Evolutionary conservation across 2,329 filamentous ascomycete species (phyloP).

Genomic region (Pezicula neosporulosa): DNA sequence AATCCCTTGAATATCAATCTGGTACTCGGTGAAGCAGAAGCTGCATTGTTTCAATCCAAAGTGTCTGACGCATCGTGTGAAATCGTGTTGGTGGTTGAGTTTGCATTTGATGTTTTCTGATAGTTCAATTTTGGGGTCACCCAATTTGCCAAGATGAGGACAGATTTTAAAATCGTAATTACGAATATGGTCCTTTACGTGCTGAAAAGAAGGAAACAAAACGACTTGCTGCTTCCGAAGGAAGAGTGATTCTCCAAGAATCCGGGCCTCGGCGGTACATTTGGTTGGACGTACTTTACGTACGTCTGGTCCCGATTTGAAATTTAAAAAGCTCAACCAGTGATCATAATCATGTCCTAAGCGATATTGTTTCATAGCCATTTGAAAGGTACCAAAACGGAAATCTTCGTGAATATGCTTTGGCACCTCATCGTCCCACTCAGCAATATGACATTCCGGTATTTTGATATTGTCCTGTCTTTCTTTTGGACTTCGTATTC

Average conservation of each 20-base stretch:
- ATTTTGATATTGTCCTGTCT: not conserved
- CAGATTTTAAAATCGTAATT: constrained; percentile 1
- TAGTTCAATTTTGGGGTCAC: not conserved
- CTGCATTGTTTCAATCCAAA: constrained; percentile 5
- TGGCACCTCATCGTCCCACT: constrained; percentile 3
- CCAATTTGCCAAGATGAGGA: constrained; percentile 4
- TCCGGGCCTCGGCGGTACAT: constrained; percentile 4
- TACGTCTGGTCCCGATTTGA: not conserved
- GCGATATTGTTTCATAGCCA: constrained; percentile 11
- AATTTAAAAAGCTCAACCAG: constrained; percentile 5
- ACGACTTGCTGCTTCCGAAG: constrained; percentile 4
- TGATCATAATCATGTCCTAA: constrained; percentile 5
- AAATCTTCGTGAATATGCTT: constrained; percentile 7
- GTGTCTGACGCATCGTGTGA: constrained; percentile 5
- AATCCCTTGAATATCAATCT: constrained; percentile 7
- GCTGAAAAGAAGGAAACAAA: constrained; percentile 7
- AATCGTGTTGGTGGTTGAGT: constrained; percentile 7
- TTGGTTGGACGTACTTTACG: constrained; percentile 2
- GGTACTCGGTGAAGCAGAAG: constrained; percentile 7
- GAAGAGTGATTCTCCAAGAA: constrained; percentile 9
- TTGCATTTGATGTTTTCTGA: not conserved
- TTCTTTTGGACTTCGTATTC: not conserved
- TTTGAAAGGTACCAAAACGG: constrained; percentile 6
- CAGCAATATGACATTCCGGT: constrained; percentile 5
- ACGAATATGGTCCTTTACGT: not conserved